Base-by-base conservation (phyloP, 73 alveolate genomes). In the Paraurostyla sp. region DNA sequence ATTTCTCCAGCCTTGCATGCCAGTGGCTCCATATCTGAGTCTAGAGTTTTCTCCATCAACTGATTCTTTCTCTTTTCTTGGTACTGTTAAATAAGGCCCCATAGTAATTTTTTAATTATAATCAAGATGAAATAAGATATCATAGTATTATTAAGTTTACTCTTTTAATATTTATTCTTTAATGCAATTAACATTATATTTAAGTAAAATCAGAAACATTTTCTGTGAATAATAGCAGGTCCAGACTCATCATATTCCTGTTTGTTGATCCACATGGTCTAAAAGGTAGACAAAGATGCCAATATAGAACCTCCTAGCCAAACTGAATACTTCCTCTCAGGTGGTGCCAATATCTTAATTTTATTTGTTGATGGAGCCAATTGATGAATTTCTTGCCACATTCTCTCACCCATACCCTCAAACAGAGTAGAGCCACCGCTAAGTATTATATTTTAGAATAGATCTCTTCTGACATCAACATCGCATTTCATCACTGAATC, bases 391-490 rank as follows among this genome's bases (percentile, higher is more conserved):
- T 98, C 99, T 59, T 97, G 93, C 76, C 93, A 80, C 85, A 98
- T 78, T 81, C 99, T 95, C 69, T 97, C 99, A 15, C 96, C 98
- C 58, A 96, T 69, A 59, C 99, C 99, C 85, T 93, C 96, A 92
- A 98, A 98, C 94, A 98, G 92, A n/a, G 99, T 97, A 40, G 98
- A 94, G 16, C 99, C 99, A 33, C 99, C 99, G 46, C 98, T 87
- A 63, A 97, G 75, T 51, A 97, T 95, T 43, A 98, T 95, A 80
- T 97, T 96, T 58, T 91, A 69, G 95, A 95, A 97, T 57, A 97
- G 93, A 80, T 97, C 99, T 87, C 94, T 93, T 52, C 99, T 93
- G 36, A 98, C 96, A 87, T 97, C 99, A 30, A 93, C 96, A 80
- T 97, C 99, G 85, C 99, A 94, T 92, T 92, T 95, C 98, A 92